These are phyloP conservation scores for Luzula sylvatica DNA, from an alignment of 176 grass and related monocot species.

Conservation along the genomic window DNA sequence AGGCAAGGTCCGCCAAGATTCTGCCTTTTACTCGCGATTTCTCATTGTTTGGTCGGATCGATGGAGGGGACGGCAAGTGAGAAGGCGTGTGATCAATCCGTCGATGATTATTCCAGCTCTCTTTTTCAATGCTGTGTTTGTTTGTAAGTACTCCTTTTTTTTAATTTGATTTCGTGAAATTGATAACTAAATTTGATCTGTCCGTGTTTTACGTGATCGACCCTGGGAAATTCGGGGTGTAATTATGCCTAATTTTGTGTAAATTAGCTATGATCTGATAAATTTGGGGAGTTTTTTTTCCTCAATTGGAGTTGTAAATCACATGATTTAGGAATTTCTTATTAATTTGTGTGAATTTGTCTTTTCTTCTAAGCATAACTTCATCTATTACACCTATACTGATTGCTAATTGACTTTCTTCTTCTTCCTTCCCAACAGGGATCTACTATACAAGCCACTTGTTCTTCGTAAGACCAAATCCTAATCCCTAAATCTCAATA, in stretches of 20 bases:
- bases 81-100: not conserved
- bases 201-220: not conserved
- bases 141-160: conserved; percentile 39
- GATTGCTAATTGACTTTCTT: conserved; percentile 13
- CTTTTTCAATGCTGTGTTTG: conserved; percentile 80
- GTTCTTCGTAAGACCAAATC: conserved; percentile 56
- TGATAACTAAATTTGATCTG: not conserved
- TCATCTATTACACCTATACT: conserved; percentile 1
- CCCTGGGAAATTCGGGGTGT: too few species aligned
- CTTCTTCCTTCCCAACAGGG: conserved; percentile 40
- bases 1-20: too few species aligned
- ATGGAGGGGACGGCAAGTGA: conserved; percentile 3
- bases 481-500: conserved; percentile 11
- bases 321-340: not conserved
- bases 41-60: not conserved
- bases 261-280: not conserved
- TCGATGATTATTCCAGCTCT: conserved; percentile 18
- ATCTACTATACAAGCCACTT: conserved; percentile 86
- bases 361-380: not conserved
- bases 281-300: not conserved
- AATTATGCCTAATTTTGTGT: not conserved
- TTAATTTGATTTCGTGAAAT: not conserved
- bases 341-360: not conserved
- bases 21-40: not conserved
- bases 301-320: not conserved